These are phyloP conservation scores for Pleurotus cornucopiae DNA, from an alignment of 768 basidiomycete species.

Conservation along the genomic window DNA sequence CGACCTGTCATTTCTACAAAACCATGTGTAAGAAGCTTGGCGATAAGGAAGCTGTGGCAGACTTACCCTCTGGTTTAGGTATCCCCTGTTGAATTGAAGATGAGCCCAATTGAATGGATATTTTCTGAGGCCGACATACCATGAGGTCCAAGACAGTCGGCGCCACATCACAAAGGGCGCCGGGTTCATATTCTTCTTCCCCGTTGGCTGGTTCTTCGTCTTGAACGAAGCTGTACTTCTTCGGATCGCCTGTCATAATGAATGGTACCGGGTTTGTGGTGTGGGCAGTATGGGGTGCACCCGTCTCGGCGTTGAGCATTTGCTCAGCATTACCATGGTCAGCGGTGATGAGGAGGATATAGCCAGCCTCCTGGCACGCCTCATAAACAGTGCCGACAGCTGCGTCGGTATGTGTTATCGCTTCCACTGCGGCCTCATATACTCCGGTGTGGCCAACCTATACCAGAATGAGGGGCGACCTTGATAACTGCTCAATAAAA, in stretches of 20 bases:
- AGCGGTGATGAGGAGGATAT: slow-evolving; percentile 83
- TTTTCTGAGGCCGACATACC: slow-evolving; percentile 22
- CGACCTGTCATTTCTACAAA: slow-evolving; percentile 55
- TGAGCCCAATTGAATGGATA: not conserved
- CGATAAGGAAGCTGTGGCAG: slow-evolving; percentile 10
- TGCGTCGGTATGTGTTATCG: slow-evolving; percentile 82
- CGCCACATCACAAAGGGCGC: slow-evolving; percentile 86
- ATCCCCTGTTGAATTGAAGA: slow-evolving; percentile 39
- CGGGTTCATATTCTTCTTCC: slow-evolving; percentile 54
- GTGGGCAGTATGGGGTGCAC: slow-evolving; percentile 88
- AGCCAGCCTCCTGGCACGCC: slow-evolving; percentile 82
- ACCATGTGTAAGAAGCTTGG: slow-evolving; percentile 2
- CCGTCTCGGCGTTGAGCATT: slow-evolving; percentile 82
- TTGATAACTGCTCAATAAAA: not conserved
- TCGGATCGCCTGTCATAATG: slow-evolving; percentile 70
- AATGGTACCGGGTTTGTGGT: slow-evolving; percentile 89
- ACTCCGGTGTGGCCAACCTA: slow-evolving; percentile 90
- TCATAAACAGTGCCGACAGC: slow-evolving; percentile 86
- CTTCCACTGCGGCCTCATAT: slow-evolving; percentile 87
- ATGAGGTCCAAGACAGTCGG: slow-evolving; percentile 82
- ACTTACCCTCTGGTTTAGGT: slow-evolving; percentile 63
- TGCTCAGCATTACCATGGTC: slow-evolving; percentile 97
- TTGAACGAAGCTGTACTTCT: slow-evolving; percentile 48
- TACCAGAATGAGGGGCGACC: not conserved
- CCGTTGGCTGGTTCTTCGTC: slow-evolving; percentile 47